A percentile compares a stretch with the other conserved stretches of the same genome.
Conservation (phyloP, 2,329 filamentous ascomycete species). For the Epichloe sylvatica region DNA sequence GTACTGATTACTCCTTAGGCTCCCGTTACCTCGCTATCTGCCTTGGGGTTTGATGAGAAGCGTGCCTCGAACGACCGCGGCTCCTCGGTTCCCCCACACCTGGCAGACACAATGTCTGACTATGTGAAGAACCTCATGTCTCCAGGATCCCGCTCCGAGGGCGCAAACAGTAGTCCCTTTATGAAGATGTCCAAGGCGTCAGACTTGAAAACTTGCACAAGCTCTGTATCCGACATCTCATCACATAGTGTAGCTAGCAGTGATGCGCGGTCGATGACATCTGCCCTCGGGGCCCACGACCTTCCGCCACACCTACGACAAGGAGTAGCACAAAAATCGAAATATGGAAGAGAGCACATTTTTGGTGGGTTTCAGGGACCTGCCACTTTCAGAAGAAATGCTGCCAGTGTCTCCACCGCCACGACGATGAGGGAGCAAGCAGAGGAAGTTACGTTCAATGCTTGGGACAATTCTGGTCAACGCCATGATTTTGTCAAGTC, state of each 20-base stretch:
- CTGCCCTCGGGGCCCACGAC: not conserved
- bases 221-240: not conserved
- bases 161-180: not conserved
- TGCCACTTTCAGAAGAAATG: not conserved
- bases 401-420: constrained; percentile 16
- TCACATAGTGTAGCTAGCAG: not conserved
- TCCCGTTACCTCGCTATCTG: constrained; percentile 12
- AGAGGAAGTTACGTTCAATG: constrained; percentile 13
- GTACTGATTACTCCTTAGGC: constrained; percentile 12
- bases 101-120: not conserved
- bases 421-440: constrained; percentile 14
- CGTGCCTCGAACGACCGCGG: not conserved
- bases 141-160: not conserved
- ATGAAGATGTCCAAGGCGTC: not conserved
- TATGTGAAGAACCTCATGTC: not conserved
- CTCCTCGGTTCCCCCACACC: constrained; percentile 1
- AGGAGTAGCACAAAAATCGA: not conserved
- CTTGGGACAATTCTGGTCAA: constrained; percentile 18
- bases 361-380: not conserved
- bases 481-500: constrained; percentile 12
- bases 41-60: constrained; percentile 11
- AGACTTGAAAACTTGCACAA: not conserved
- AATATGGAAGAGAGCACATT: not conserved
- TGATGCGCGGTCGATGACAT: not conserved
- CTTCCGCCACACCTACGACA: constrained; percentile 1